These are phyloP conservation scores for Neurospora sp. DNA, from an alignment of 495 filamentous ascomycete genomes.

Conservation along the genomic window DNA sequence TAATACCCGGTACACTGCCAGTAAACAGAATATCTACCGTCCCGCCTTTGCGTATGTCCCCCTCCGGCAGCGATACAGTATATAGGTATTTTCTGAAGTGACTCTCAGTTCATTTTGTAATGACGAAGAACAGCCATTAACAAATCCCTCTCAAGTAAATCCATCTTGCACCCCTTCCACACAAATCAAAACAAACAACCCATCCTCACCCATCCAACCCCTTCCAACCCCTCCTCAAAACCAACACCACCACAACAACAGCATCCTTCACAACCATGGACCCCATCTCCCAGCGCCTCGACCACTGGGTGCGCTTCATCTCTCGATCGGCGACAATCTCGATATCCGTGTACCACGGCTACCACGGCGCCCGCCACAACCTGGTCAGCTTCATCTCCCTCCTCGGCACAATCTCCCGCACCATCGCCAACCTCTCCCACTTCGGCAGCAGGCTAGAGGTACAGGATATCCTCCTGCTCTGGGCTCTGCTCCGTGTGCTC, in stretches of 20 bases:
- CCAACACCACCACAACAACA: not conserved
- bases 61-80: not conserved
- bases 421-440: not conserved
- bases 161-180: not conserved
- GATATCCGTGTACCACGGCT: not conserved
- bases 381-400: not conserved
- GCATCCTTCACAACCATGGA: not conserved
- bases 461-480: not conserved
- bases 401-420: not conserved
- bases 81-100: too few relatives aligned
- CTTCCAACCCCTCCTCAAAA: not conserved
- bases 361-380: not conserved
- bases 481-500: not conserved
- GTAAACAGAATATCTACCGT: not conserved
- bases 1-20: not conserved
- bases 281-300: not conserved
- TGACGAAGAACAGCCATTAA: not conserved
- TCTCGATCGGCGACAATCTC: not conserved
- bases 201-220: not conserved
- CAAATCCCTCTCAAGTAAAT: not conserved
- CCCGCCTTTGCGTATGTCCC: not conserved
- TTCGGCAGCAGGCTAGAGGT: not conserved
- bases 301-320: not conserved
- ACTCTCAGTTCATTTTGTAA: not conserved
- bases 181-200: not conserved